Base-by-base conservation (phyloP, 2,329 filamentous ascomycete species). In the Cladophialophora chaetospira region DNA sequence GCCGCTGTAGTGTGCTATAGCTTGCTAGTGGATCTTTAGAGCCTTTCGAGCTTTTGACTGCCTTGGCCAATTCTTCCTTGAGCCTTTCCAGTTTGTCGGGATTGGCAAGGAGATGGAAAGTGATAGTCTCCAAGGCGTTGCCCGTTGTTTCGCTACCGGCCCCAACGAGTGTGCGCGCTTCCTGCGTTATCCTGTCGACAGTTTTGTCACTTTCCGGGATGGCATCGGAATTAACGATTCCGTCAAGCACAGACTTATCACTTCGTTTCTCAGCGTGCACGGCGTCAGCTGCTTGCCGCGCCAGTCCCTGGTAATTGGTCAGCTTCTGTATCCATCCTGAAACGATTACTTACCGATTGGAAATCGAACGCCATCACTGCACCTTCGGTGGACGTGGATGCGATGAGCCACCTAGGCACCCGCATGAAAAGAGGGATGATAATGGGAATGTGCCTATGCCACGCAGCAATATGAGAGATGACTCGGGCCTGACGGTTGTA, bases 191-290 rank as follows among this genome's bases (percentile, higher is more conserved):
- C 6, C 71, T 64, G 11, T 58, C 60, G 26, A 66, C 61, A 1
- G 66, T 65, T 55, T 72, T 72, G 50, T 72, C 70, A 17, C 55
- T 57, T 13, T 66, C 65, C 9, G 70, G 70, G 4, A 73, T 66
- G 28, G 55, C 59, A 31, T 68, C 63, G 13, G 62, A 64, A 45
- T 64, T 61, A 45, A 60, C 36, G 25, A 65, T 64, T 13, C 62
- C 62, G 25, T 61, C 57, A 21, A 64, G 58, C 2, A 65, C 62
- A 40, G 48, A 69, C 56, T 44, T 69, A 62, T 51, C 61, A 38
- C 29, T 64, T 57, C 21, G 54, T 42, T 58, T 67, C 57, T 52
- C 57, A 9, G 44, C 53, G 26, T 58, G 51, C 3, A 59, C 55
- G n/a, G 53, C 55, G 4, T 29, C 44, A 10, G 26, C 56, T 10